Evolutionary conservation across 1,284 basidiomycete genomes (phyloP), one percentile per base, ranked within the genome.

Genomic region (Cryptococcus depauperatus): DNA sequence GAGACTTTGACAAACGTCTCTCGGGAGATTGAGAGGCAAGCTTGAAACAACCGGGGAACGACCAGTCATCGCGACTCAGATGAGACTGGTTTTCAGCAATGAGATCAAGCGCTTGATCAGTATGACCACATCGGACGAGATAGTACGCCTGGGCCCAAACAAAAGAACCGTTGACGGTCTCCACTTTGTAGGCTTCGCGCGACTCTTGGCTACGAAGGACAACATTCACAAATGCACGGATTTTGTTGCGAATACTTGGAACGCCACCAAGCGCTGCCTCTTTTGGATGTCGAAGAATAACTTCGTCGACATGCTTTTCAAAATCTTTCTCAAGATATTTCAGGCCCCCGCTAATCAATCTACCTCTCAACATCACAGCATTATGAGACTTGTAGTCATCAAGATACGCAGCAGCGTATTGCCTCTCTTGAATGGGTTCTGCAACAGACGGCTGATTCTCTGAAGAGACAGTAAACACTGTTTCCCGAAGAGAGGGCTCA

Each of bases 81-180:
- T 80, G 80, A 39, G 78, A 73, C 58, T 88, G 83, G 63, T 82
- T 80, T 23, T 80, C 77, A 19, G 80, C 61, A 0, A 88, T 83
- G 47, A 91, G 83, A 6, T 79, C 76, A 27, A 93, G 72, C 0
- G 93, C 91, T 51, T 95, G 90, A 34, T 78, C 72, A 10, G 76
- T 66, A 64, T 92, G 82, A 1, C 93, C 95, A 2, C 84, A 84
- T 23, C 93, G 82, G 7, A 98, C 75, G 8, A 98, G 78, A 70
- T 86, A 90, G 72, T 88, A 98, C 33, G 95, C 69, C 48, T 85
- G 82, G 11, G 92, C 92, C 91, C 91, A 99, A 13, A 97, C 61
- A 5, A 91, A 89, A 57, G 84, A 82, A 13, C 85, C 84, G 42
- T 82, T 81, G 21, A 92, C 80, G 43, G 88, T 74, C 77, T 95